A percentile compares a stretch with the other conserved stretches of the same genome.
Conservation (phyloP, 768 basidiomycete species). For the Pleurotus ostreatus region DNA sequence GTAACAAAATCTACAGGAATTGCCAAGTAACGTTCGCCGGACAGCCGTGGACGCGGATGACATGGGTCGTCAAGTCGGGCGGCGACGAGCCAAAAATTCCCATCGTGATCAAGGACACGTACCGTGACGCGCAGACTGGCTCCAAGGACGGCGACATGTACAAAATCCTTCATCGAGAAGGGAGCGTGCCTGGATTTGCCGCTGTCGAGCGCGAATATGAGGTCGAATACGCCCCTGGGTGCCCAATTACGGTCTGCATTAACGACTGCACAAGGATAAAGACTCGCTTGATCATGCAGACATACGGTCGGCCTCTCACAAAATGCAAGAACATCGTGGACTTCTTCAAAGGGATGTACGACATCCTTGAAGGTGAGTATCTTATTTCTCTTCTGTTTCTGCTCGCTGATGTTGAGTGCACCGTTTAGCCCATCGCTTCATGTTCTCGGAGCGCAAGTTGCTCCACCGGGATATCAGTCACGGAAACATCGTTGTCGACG, state of each 20-base stretch:
- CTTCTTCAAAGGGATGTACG: conserved; percentile 9
- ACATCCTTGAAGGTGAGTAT: conserved; percentile 8
- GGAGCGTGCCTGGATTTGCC: conserved; percentile 1
- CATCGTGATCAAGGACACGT: background rate
- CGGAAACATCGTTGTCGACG: conserved; percentile 20
- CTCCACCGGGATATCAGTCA: conserved; percentile 23
- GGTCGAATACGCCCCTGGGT: background rate
- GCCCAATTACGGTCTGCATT: background rate
- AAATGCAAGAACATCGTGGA: conserved; percentile 2
- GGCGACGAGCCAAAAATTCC: background rate
- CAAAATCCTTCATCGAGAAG: background rate
- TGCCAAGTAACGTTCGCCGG: background rate
- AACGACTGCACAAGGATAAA: background rate
- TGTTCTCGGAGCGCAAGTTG: conserved; percentile 10
- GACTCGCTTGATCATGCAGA: conserved; percentile 7
- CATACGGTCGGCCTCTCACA: conserved; percentile 1
- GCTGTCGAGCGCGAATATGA: conserved; percentile 4
- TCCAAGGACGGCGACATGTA: background rate
- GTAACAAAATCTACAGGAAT: background rate
- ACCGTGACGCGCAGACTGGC: background rate
- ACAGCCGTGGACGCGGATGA: background rate
- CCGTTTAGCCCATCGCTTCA: conserved; percentile 8
- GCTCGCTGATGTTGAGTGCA: background rate
- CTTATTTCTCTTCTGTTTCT: background rate
- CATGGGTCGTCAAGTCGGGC: background rate